Conservation (phyloP, 495 filamentous ascomycete genomes). For the Aspergillus nidulans region DNA sequence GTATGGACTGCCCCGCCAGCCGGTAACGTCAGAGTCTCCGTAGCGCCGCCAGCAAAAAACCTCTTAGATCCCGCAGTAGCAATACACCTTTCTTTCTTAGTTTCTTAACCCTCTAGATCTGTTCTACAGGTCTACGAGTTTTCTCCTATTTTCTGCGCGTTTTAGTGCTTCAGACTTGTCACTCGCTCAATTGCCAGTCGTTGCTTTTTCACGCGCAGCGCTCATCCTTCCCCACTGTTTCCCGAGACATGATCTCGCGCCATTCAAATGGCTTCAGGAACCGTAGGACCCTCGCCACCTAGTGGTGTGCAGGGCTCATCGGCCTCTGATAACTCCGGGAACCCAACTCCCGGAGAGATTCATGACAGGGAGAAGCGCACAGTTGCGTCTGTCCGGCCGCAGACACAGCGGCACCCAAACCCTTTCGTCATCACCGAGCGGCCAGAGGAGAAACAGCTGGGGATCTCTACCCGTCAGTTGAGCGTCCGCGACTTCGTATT, state of each 20-base stretch:
- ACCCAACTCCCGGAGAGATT: conserved; percentile 33
- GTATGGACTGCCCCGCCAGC: conserved; percentile 17
- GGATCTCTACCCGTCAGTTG: conserved; percentile 50
- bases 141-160: background rate
- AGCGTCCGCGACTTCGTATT: conserved; percentile 73
- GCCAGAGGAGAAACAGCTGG: conserved; percentile 54
- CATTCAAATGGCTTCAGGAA: conserved; percentile 43
- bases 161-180: background rate
- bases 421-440: conserved; percentile 51
- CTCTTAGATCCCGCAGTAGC: conserved; percentile 16
- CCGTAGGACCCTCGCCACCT: conserved; percentile 37
- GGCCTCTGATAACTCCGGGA: conserved; percentile 15
- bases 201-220: conserved; percentile 2
- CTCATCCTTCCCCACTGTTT: conserved; percentile 9
- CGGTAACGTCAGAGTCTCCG: conserved; percentile 24
- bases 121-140: background rate
- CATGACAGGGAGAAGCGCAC: conserved; percentile 49
- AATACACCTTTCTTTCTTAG: conserved; percentile 1
- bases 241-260: conserved; percentile 35
- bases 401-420: conserved; percentile 42
- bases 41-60: conserved; percentile 20
- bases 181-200: conserved; percentile 15
- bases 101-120: background rate
- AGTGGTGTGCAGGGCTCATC: conserved; percentile 31
- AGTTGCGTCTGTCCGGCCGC: conserved; percentile 41